Evolutionary conservation across 441 rosid genomes (phyloP).

Genomic region (Euphorbia celastroides): DNA sequence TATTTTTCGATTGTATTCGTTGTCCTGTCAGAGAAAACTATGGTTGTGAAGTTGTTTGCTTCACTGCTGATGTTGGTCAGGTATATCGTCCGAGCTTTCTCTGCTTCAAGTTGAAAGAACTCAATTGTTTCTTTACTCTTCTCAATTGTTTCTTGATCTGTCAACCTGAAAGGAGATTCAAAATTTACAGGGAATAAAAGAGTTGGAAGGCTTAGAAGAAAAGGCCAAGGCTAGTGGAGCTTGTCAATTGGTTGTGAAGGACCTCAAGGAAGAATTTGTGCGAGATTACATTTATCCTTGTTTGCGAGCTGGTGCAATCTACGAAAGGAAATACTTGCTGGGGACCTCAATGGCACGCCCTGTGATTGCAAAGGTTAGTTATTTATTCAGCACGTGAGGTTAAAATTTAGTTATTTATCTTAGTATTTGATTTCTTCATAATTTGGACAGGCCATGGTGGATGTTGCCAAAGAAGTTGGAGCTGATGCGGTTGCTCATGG

Average conservation of each 20-base stretch:
- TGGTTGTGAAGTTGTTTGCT: constrained; percentile 97
- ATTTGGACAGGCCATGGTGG: constrained; percentile 83
- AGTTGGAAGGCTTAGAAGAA: constrained; percentile 81
- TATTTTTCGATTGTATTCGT: not conserved
- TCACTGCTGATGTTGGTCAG: constrained; percentile 98
- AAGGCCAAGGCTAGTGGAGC: constrained; percentile 98
- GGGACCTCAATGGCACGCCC: constrained; percentile 99
- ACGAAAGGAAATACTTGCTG: constrained; percentile 83
- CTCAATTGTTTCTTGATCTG: not conserved
- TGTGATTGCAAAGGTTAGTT: constrained; percentile 83
- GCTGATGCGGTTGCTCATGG: constrained; percentile 97
- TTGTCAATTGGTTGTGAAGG: constrained; percentile 84
- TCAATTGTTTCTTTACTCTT: not conserved
- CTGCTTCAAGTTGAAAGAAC: no score
- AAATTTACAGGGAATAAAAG: constrained; percentile 60
- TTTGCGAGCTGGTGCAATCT: constrained; percentile 89
- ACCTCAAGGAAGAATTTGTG: constrained; percentile 86
- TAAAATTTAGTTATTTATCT: no score
- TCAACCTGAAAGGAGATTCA: constrained; percentile 7
- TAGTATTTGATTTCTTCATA: not conserved
- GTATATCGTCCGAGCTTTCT: constrained; percentile 27
- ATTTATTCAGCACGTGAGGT: constrained; percentile 1
- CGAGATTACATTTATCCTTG: constrained; percentile 80
- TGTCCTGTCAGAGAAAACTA: constrained; percentile 64
- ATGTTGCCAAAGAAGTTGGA: constrained; percentile 92